phyloP scores from a whole-genome alignment of 2,329 filamentous ascomycete species.

The Exophiala sideris region DNA sequence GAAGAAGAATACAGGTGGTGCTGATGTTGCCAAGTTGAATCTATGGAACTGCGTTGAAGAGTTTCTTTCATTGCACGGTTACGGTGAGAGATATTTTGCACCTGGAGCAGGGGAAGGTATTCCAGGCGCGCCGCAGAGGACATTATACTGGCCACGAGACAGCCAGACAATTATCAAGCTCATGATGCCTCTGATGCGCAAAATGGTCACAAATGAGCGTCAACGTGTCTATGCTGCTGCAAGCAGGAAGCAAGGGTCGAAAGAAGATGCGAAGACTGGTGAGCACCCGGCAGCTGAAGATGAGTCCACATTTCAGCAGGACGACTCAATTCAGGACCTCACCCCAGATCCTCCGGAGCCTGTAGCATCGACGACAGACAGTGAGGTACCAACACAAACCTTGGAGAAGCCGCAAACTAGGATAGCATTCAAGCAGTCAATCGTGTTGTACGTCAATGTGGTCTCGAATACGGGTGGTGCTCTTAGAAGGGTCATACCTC shows the following conservation, averaged over 20 bases:
- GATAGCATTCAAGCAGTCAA: constrained; percentile 20
- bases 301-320: neutral
- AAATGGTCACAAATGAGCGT: constrained; percentile 60
- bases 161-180: constrained; percentile 55
- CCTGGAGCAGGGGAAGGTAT: constrained; percentile 18
- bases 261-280: constrained; percentile 4
- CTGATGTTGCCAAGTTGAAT: constrained; percentile 55
- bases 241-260: constrained; percentile 48
- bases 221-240: constrained; percentile 58
- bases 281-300: constrained; percentile 2
- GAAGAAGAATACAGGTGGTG: constrained; percentile 50
- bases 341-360: constrained; percentile 1
- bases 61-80: constrained; percentile 50
- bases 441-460: constrained; percentile 26
- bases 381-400: neutral
- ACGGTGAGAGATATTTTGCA: constrained; percentile 52
- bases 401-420: constrained; percentile 2
- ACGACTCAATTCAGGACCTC: neutral
- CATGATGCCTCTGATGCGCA: constrained; percentile 54
- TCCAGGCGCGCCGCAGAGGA: constrained; percentile 42
- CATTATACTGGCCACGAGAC: constrained; percentile 54
- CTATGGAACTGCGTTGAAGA: constrained; percentile 56
- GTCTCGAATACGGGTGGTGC: constrained; percentile 23
- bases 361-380: neutral
- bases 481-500: constrained; percentile 23